phyloP scores from a whole-genome alignment of 495 filamentous ascomycete genomes.

The Astrothelium macrocarpum region DNA sequence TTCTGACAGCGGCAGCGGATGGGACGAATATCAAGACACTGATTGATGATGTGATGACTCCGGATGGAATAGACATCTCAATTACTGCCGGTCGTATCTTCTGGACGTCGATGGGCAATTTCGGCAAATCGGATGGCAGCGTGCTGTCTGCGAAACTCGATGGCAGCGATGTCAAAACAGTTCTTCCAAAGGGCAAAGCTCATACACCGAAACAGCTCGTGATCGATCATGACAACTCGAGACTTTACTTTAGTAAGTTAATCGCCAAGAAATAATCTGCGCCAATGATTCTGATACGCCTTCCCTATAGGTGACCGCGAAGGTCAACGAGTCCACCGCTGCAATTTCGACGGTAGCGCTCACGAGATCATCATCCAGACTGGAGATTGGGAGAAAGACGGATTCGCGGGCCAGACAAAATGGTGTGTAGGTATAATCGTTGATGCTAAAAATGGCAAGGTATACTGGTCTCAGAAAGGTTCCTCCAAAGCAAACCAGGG shows the following conservation, averaged over 20 bases:
- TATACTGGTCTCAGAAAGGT: constrained; percentile 55
- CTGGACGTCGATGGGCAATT: constrained; percentile 2
- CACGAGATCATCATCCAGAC: constrained; percentile 37
- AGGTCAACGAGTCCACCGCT: constrained; percentile 40
- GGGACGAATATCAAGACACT: background rate
- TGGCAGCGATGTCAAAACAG: constrained; percentile 32
- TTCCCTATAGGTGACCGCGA: constrained; percentile 38
- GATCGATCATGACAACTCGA: constrained; percentile 24
- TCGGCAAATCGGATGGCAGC: constrained; percentile 34
- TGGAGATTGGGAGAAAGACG: constrained; percentile 21
- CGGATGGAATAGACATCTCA: constrained; percentile 10
- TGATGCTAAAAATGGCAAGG: constrained; percentile 26
- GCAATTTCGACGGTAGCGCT: constrained; percentile 38
- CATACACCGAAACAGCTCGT: constrained; percentile 49
- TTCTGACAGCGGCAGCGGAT: background rate
- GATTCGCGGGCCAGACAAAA: constrained; percentile 26
- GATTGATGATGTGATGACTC: background rate
- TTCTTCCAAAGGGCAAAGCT: constrained; percentile 33
- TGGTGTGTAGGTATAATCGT: constrained; percentile 49
- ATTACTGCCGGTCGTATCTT: background rate
- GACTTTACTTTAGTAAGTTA: constrained; percentile 38
- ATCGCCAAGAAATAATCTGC: background rate
- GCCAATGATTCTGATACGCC: background rate
- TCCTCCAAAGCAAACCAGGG: constrained; percentile 38
- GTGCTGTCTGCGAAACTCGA: constrained; percentile 39